Conservation (phyloP, 2,329 filamentous ascomycete genomes). For the Helicocarpus griseus region DNA sequence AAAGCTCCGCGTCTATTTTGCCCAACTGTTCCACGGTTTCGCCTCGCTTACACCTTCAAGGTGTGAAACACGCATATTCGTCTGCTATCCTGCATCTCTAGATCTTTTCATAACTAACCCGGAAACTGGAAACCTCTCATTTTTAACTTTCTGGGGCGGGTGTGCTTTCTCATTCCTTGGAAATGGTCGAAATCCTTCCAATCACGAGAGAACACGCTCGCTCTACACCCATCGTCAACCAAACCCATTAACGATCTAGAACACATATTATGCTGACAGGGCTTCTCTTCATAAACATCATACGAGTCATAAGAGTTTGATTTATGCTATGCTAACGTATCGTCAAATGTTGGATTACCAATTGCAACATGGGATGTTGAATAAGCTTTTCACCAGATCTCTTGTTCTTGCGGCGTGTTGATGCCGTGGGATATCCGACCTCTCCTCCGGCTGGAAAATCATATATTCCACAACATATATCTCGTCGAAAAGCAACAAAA, state of each 20-base stretch:
- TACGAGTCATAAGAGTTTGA: neutral
- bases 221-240: constrained; percentile 1
- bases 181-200: neutral
- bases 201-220: constrained; percentile 1
- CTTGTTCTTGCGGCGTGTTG: neutral
- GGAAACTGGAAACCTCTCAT: neutral
- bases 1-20: neutral
- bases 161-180: neutral
- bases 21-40: neutral
- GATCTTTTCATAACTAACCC: neutral
- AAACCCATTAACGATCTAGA: neutral
- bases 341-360: neutral
- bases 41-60: neutral
- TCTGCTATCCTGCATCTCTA: neutral
- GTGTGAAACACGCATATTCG: neutral
- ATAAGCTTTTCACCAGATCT: neutral
- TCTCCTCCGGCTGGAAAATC: neutral
- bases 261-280: neutral
- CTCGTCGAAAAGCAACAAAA: neutral
- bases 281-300: neutral
- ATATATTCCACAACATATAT: neutral
- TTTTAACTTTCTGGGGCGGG: neutral
- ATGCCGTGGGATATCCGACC: neutral
- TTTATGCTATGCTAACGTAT: neutral
- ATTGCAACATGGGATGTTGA: neutral